Evolutionary conservation across 768 basidiomycete species (phyloP).

Genomic region (Auricularia cornea): DNA sequence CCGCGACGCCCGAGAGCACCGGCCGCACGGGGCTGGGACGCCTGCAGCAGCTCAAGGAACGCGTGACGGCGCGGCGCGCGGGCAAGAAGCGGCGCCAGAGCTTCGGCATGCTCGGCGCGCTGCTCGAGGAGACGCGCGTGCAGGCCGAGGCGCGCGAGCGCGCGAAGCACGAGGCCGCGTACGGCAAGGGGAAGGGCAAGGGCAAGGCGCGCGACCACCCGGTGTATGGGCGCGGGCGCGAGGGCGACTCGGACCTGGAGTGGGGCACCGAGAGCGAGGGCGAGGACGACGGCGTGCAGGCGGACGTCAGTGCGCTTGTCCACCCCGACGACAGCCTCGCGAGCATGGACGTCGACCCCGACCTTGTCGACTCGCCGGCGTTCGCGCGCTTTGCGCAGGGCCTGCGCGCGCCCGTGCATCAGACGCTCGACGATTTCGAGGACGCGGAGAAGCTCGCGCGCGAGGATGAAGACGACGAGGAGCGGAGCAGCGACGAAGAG

Average conservation of each 20-base stretch:
- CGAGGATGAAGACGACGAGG: slow-evolving; percentile 40
- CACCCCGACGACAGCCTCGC: not conserved
- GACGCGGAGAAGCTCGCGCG: slow-evolving; percentile 40
- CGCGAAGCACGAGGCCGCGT: not conserved
- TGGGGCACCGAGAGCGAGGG: slow-evolving; percentile 45
- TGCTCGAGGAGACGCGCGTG: slow-evolving; percentile 15
- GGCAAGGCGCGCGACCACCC: slow-evolving; percentile 25
- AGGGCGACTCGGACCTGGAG: slow-evolving; percentile 60
- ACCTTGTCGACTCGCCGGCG: not conserved
- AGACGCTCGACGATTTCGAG: slow-evolving; percentile 61
- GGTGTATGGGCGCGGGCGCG: slow-evolving; percentile 33
- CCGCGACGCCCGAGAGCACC: not conserved
- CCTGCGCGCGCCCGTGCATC: slow-evolving; percentile 12
- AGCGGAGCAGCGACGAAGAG: not conserved
- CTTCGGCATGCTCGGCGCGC: slow-evolving; percentile 4
- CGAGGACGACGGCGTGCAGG: slow-evolving; percentile 14
- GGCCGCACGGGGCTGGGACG: not conserved
- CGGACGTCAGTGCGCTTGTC: not conserved
- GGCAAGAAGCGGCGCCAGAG: not conserved
- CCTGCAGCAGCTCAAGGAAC: not conserved
- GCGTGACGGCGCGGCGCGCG: not conserved
- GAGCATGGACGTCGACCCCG: slow-evolving; percentile 3
- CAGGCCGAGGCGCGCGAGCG: not conserved
- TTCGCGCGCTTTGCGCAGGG: slow-evolving; percentile 1
- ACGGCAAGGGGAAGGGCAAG: slow-evolving; percentile 15